These are phyloP conservation scores for Pezizomycotina sp. DNA, from an alignment of 2,329 filamentous ascomycete genomes.

Conservation along the genomic window DNA sequence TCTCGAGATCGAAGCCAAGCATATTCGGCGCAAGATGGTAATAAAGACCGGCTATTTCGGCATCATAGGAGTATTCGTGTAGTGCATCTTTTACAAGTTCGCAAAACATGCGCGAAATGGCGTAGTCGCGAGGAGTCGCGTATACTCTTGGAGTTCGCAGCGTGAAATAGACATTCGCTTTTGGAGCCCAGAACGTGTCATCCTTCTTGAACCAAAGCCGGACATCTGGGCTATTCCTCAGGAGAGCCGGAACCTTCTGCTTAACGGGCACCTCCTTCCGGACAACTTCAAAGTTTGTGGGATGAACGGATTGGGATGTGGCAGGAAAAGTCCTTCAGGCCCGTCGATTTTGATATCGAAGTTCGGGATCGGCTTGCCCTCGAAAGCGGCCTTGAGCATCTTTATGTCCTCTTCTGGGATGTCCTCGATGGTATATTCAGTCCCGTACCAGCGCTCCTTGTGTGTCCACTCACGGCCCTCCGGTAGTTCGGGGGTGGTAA, in stretches of 20 bases:
- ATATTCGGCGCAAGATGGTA: slow-evolving; percentile 62
- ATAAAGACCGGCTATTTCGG: slow-evolving; percentile 73
- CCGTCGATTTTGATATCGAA: slow-evolving; percentile 30
- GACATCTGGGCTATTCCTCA: slow-evolving; percentile 65
- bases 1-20: slow-evolving; percentile 57
- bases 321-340: slow-evolving; percentile 58
- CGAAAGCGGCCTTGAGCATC: slow-evolving; percentile 31
- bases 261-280: slow-evolving; percentile 77
- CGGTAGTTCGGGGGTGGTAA: slow-evolving; percentile 69
- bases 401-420: slow-evolving; percentile 60
- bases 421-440: slow-evolving; percentile 71
- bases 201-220: slow-evolving; percentile 97
- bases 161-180: slow-evolving; percentile 70
- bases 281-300: slow-evolving; percentile 80
- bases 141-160: slow-evolving; percentile 59
- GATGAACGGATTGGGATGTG: slow-evolving; percentile 89
- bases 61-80: slow-evolving; percentile 88
- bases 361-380: slow-evolving; percentile 8
- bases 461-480: slow-evolving; percentile 51
- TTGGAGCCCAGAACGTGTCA: slow-evolving; percentile 95
- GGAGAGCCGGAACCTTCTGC: slow-evolving; percentile 55
- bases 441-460: slow-evolving; percentile 96
- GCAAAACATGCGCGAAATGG: slow-evolving; percentile 65
- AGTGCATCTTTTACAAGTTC: slow-evolving; percentile 77
- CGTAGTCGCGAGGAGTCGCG: slow-evolving; percentile 58